Base-by-base conservation (phyloP, 2,329 filamentous ascomycete genomes). In the Phaeophleospora eucalypticola region DNA sequence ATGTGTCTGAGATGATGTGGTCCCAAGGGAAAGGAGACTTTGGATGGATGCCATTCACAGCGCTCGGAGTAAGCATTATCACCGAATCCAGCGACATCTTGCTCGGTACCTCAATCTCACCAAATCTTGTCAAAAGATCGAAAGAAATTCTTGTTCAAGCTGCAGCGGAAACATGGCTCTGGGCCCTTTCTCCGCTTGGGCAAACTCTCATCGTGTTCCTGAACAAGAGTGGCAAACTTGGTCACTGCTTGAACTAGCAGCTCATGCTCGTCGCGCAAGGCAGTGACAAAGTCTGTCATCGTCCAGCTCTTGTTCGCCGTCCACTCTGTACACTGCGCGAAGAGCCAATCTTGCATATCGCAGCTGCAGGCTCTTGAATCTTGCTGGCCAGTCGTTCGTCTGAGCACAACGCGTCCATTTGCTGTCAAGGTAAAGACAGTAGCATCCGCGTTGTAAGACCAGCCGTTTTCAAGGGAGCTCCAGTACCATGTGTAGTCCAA, bases 401-500 rank as follows among this genome's bases (percentile, higher is more conserved):
- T 54, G 4, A 56, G 32, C 17, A 41, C 41, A 36, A 56, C 34
- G 12, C 27, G 39, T 2, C 53, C 51, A 6, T 35, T 46, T 1
- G 48, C 39, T 16, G 46, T 12, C 4, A 53, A 27, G 10, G 47
- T 41, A 4, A 53, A 24, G 16, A 47, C 35, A 10, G 51, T 56
- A 24, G 49, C 48, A 20, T 54, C 48, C 7, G 44, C 36, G 10
- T 49, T 37, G 33, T 49, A 44, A 16, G 43, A 38, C 51, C 53
- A 51, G 8, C 41, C 33, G 14, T 20, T 29, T 4, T 45, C 46
- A n/a, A 18, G 41, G 2, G 45, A 33, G 21, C 21, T 53, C 9
- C 45, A 48, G 29, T 48, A 53, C 47, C 48, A 56, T 2, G 51
- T 56, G 40, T 44, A 52, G 37, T 56, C 48, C 20, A 42, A 39